Conservation (phyloP, 2,329 filamentous ascomycete species). For the Pestalotiopsis sp. region DNA sequence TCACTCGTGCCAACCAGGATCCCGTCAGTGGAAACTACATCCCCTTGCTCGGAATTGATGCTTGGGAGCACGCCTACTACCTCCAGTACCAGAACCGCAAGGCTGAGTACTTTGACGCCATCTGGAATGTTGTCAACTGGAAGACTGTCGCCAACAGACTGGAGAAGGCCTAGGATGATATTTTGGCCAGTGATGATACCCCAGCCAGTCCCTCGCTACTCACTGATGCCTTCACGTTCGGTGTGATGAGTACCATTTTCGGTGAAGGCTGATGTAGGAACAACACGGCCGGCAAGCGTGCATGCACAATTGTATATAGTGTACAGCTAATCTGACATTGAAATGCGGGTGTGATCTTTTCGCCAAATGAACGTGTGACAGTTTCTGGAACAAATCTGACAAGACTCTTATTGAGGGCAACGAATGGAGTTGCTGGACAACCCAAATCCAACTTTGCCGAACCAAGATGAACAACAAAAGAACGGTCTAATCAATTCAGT, state of each 20-base stretch:
- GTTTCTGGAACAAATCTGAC: too few relatives aligned
- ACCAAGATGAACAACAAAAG: too few relatives aligned
- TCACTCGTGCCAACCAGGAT: conserved; percentile 68
- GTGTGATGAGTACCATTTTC: neutral
- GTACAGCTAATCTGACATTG: neutral
- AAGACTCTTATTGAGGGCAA: too few relatives aligned
- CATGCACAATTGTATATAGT: conserved; percentile 5
- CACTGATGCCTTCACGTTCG: conserved; percentile 1
- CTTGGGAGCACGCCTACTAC: conserved; percentile 66
- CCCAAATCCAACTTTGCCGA: too few relatives aligned
- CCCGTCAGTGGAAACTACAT: conserved; percentile 49
- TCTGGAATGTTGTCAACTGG: conserved; percentile 84
- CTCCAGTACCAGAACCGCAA: conserved; percentile 77
- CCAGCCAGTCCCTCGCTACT: neutral
- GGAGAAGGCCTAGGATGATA: conserved; percentile 23
- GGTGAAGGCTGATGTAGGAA: neutral
- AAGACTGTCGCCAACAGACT: conserved; percentile 31
- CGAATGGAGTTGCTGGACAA: too few relatives aligned
- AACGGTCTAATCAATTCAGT: neutral
- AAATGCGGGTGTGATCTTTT: neutral
- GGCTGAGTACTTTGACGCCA: conserved; percentile 78
- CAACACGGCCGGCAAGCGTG: neutral
- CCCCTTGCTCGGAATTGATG: conserved; percentile 64
- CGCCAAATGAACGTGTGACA: too few relatives aligned
- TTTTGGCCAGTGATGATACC: neutral